Evolutionary conservation across 805 yeast genomes (phyloP).

Genomic region (Wickerhamomyces hampshirensis): DNA sequence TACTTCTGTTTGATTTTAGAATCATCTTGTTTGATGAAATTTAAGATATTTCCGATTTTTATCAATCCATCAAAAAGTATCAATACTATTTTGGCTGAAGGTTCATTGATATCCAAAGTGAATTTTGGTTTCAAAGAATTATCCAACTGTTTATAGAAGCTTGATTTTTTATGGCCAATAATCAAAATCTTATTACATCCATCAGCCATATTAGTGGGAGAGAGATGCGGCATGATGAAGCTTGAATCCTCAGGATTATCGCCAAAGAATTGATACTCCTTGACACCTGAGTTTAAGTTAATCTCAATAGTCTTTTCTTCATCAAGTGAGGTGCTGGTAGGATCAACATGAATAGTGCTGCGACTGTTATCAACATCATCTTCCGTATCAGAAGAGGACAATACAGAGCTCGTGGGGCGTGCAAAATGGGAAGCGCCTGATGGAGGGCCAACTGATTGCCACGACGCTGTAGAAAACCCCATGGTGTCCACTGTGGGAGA

Average conservation of each 20-base stretch:
- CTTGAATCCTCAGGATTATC: slow-evolving; percentile 5
- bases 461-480: slow-evolving; percentile 23
- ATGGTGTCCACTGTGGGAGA: too few relatives aligned
- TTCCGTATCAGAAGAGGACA: slow-evolving; percentile 25
- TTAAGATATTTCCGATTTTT: slow-evolving; percentile 26
- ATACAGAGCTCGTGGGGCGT: slow-evolving; percentile 26
- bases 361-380: too few relatives aligned
- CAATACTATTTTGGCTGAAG: slow-evolving; percentile 15
- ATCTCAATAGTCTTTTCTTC: slow-evolving; percentile 24
- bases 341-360: too few relatives aligned
- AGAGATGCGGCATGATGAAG: slow-evolving; percentile 20
- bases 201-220: background rate
- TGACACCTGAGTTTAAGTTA: slow-evolving; percentile 15
- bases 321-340: slow-evolving; percentile 9
- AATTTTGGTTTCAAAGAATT: slow-evolving; percentile 12
- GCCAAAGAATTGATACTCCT: slow-evolving; percentile 3
- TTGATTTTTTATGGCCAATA: slow-evolving; percentile 22
- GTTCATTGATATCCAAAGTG: slow-evolving; percentile 16
- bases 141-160: slow-evolving; percentile 17
- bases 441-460: slow-evolving; percentile 24
- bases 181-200: slow-evolving; percentile 20
- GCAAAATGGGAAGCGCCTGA: slow-evolving; percentile 10
- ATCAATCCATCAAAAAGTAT: slow-evolving; percentile 25
- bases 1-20: slow-evolving; percentile 7
- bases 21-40: slow-evolving; percentile 19